Evolutionary conservation across 805 yeast genomes (phyloP).

Genomic region (Candida piceae): DNA sequence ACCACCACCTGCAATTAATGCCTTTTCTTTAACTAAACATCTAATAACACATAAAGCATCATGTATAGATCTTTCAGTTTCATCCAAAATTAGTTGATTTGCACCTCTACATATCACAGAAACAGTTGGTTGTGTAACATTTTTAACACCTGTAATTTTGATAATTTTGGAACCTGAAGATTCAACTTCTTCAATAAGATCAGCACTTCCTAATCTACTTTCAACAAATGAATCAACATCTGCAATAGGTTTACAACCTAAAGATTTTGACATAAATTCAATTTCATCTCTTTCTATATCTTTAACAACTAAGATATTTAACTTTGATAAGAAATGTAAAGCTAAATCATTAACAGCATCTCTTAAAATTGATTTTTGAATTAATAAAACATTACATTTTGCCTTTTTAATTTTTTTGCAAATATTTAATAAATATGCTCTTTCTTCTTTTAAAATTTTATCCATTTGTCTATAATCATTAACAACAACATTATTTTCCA

Average conservation of each 20-base stretch:
- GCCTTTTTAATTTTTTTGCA: slow-evolving; percentile 96
- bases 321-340: slow-evolving; percentile 86
- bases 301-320: slow-evolving; percentile 89
- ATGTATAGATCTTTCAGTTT: slow-evolving; percentile 94
- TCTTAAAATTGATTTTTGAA: slow-evolving; percentile 88
- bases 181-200: slow-evolving; percentile 85
- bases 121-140: slow-evolving; percentile 58
- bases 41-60: slow-evolving; percentile 94
- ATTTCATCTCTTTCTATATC: slow-evolving; percentile 96
- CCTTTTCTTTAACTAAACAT: slow-evolving; percentile 82
- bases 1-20: slow-evolving; percentile 97
- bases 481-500: slow-evolving; percentile 96
- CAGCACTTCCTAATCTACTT: slow-evolving; percentile 89
- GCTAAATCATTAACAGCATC: slow-evolving; percentile 95
- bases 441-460: slow-evolving; percentile 94
- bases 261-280: slow-evolving; percentile 77
- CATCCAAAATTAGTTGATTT: slow-evolving; percentile 83
- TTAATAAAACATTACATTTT: slow-evolving; percentile 86
- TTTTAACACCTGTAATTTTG: slow-evolving; percentile 76
- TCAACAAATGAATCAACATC: slow-evolving; percentile 92
- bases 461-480: slow-evolving; percentile 99
- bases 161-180: slow-evolving; percentile 87
- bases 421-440: slow-evolving; percentile 89
- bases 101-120: slow-evolving; percentile 95
- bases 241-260: slow-evolving; percentile 95